Evolutionary conservation across 2,329 filamentous ascomycete species (phyloP).

Genomic region (Geoglossum cookeanum): DNA sequence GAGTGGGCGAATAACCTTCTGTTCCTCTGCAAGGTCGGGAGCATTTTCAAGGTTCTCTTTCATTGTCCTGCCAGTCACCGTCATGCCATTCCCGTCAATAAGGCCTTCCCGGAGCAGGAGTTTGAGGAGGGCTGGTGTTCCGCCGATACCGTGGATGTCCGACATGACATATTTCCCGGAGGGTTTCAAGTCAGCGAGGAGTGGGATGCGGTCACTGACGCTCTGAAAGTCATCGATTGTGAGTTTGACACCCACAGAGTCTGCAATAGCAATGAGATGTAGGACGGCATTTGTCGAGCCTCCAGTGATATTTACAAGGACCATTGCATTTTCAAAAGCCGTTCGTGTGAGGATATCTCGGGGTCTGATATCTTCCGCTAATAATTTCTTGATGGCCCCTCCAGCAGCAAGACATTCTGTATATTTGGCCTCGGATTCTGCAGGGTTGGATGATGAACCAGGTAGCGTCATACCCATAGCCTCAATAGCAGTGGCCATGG

Average conservation of each 20-base stretch:
- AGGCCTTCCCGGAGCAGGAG: slow-evolving; percentile 37
- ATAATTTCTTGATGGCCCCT: slow-evolving; percentile 51
- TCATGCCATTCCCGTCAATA: slow-evolving; percentile 39
- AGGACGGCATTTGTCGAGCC: slow-evolving; percentile 76
- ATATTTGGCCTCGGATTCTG: slow-evolving; percentile 51
- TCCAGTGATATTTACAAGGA: slow-evolving; percentile 62
- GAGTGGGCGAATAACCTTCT: slow-evolving; percentile 50
- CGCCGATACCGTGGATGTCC: slow-evolving; percentile 36
- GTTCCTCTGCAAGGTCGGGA: slow-evolving; percentile 45
- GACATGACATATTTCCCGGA: slow-evolving; percentile 46
- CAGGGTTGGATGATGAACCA: slow-evolving; percentile 62
- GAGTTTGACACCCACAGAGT: slow-evolving; percentile 62
- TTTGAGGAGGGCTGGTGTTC: slow-evolving; percentile 37
- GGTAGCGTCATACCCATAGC: slow-evolving; percentile 62
- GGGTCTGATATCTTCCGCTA: slow-evolving; percentile 59
- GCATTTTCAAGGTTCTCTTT: slow-evolving; percentile 38
- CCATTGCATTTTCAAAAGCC: slow-evolving; percentile 74
- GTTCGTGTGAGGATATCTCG: slow-evolving; percentile 61
- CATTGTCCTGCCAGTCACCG: slow-evolving; percentile 39
- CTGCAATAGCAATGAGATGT: slow-evolving; percentile 67
- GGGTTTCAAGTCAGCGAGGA: slow-evolving; percentile 68
- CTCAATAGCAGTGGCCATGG: slow-evolving; percentile 57
- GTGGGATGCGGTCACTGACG: slow-evolving; percentile 59
- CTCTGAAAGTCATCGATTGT: slow-evolving; percentile 75
- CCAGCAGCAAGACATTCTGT: slow-evolving; percentile 56